Evolutionary conservation across 2,329 filamentous ascomycete species (phyloP).

Genomic region (Byssothecium circinans): DNA sequence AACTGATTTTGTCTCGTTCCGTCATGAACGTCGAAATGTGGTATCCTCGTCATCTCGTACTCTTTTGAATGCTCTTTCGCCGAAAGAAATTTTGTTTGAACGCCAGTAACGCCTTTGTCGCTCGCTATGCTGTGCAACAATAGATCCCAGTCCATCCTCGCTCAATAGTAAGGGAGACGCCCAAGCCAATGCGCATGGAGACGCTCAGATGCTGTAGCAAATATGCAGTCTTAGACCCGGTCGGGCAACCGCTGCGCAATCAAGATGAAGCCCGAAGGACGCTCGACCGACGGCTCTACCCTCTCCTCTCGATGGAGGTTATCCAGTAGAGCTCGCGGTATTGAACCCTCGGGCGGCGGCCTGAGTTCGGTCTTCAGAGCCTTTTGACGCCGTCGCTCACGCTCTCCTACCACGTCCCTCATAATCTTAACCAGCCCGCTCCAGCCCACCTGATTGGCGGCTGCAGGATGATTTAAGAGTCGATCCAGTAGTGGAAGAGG

Average conservation of each 20-base stretch:
- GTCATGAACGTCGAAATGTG: slow-evolving; percentile 27
- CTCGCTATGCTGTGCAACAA: slow-evolving; percentile 42
- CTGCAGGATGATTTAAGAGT: slow-evolving; percentile 63
- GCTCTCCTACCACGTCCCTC: slow-evolving; percentile 48
- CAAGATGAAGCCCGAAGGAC: slow-evolving; percentile 43
- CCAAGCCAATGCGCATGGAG: slow-evolving; percentile 10
- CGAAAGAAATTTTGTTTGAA: slow-evolving; percentile 19
- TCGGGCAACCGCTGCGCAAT: slow-evolving; percentile 16
- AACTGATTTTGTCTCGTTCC: slow-evolving; percentile 18
- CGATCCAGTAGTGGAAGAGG: slow-evolving; percentile 68
- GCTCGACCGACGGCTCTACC: slow-evolving; percentile 39
- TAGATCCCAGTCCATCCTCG: slow-evolving; percentile 7
- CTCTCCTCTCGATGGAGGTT: slow-evolving; percentile 36
- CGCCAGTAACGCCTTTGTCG: slow-evolving; percentile 35
- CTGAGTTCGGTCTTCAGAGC: slow-evolving; percentile 29
- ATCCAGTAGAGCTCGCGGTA: slow-evolving; percentile 23
- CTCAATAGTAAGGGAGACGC: background rate
- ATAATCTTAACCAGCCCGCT: slow-evolving; percentile 45
- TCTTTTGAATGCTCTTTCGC: slow-evolving; percentile 26
- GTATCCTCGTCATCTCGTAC: slow-evolving; percentile 33
- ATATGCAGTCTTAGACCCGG: slow-evolving; percentile 6
- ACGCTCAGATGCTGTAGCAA: background rate
- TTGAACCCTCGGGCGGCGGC: slow-evolving; percentile 17
- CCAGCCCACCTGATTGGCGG: slow-evolving; percentile 51
- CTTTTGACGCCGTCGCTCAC: slow-evolving; percentile 45